A percentile compares a stretch with the other conserved stretches of the same genome.
phyloP scores from a whole-genome alignment of 139 green algal genomes.

The Picochlorum costavermella region DNA sequence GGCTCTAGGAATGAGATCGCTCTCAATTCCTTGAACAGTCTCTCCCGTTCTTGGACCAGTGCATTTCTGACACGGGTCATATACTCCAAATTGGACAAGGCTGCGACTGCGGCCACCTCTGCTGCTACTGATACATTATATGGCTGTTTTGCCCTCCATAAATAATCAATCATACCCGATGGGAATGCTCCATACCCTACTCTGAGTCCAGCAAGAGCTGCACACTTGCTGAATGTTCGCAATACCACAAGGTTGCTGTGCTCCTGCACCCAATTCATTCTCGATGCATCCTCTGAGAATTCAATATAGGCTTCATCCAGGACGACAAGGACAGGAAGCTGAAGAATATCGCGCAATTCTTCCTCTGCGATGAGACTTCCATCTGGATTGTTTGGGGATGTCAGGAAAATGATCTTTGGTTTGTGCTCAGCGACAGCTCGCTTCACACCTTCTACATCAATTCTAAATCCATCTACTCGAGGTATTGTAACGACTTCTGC shows the following conservation, averaged over 20 bases:
- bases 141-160: constrained; percentile 97
- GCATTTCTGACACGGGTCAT: constrained; percentile 63
- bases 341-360: constrained; percentile 69
- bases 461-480: constrained; percentile 66
- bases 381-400: constrained; percentile 98
- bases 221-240: constrained; percentile 95
- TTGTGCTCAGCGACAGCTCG: constrained; percentile 63
- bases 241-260: constrained; percentile 91
- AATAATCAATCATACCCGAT: constrained; percentile 65
- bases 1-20: constrained; percentile 78
- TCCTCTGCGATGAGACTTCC: constrained; percentile 75
- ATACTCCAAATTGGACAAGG: constrained; percentile 65
- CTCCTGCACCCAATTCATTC: constrained; percentile 61
- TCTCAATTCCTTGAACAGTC: constrained; percentile 55
- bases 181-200: constrained; percentile 61
- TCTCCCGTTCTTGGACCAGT: constrained; percentile 76
- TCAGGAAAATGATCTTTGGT: constrained; percentile 98
- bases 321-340: constrained; percentile 87
- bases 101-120: constrained; percentile 72
- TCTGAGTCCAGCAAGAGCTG: constrained; percentile 64
- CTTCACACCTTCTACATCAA: constrained; percentile 76
- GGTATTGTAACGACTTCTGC: constrained; percentile 77
- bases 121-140: constrained; percentile 97
- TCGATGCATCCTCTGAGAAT: constrained; percentile 64
- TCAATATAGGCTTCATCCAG: constrained; percentile 99